Percentiles rank a stretch among this genome's conserved stretches.
Evolutionary conservation across 176 grass and related monocot species (phyloP).

Genomic region (Puccinellia tenuiflora): DNA sequence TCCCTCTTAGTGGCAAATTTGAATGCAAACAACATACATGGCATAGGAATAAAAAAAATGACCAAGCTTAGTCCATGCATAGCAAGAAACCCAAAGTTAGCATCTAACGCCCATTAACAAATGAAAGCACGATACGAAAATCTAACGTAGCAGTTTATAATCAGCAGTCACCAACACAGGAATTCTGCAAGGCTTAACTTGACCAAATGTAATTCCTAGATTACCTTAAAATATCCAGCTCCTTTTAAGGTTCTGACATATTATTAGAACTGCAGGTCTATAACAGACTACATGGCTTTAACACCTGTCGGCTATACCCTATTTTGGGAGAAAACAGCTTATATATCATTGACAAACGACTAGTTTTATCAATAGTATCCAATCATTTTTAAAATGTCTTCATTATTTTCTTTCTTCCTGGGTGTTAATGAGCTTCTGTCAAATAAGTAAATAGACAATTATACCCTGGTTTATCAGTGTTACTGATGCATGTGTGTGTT

Average conservation of each 20-base stretch:
- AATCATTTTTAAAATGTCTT: neutral
- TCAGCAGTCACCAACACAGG: neutral
- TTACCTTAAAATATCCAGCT: neutral
- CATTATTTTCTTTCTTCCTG: neutral
- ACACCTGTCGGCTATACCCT: neutral
- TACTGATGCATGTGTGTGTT: neutral
- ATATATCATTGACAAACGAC: neutral
- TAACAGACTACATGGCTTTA: neutral
- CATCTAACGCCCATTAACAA: neutral
- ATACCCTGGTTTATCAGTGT: neutral
- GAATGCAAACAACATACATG: constrained; percentile 3
- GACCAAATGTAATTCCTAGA: neutral
- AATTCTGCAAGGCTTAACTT: neutral
- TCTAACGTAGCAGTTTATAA: neutral
- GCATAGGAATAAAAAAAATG: neutral
- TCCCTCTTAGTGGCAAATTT: neutral
- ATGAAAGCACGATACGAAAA: neutral
- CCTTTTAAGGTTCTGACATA: neutral
- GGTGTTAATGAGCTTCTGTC: neutral
- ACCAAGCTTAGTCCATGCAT: neutral
- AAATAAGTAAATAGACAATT: neutral
- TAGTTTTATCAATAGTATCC: neutral
- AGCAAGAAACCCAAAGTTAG: neutral
- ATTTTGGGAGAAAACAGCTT: neutral
- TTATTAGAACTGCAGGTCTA: neutral